Evolutionary conservation across 306 rosid species (phyloP), one percentile per base, ranked within the genome.

Genomic region (Fagus crenata): DNA sequence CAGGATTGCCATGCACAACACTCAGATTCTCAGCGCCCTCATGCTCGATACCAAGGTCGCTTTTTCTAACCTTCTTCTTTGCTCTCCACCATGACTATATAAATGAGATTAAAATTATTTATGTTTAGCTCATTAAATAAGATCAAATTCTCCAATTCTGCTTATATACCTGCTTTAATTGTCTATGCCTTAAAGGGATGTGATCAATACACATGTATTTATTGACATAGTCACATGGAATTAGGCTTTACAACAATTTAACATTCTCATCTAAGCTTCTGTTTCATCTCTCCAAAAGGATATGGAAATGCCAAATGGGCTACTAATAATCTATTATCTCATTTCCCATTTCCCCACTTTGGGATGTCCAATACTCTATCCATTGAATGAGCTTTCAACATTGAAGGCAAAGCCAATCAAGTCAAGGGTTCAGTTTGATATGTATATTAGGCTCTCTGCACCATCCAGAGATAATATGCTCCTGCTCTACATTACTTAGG

Each of bases 41-140:
- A 93, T 91, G 98, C 98, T 93, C 12, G 98, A 93, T 53, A 93
- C 98, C 32, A 93, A 93, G 96, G 98, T 93, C 46, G 32, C 17
- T n/a, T 74, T 35, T 0, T 3, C 35, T 35, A 43, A 63, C 13
- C 46, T 60, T 59, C 56, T 6, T 39, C 9, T 18, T 51, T 39
- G 69, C 18, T 63, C 2, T 6, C 40, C 9, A 14, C 8, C 1
- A n/a, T 13, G 28, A 51, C 15, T 22, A 22, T 22, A 22, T 22
- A 22, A 22, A 22, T 22, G 28, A 22, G 28, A 22, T 22, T 22
- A 28, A 7, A 58, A 1, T 58, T 58, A 58, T 32, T 2, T 7
- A 12, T 58, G 13, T 32, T 58, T 12, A 18, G 36, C 5, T 58
- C 14, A 3, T 9, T 28, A 58, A 18, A 58, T 58, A 1, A 28